Conservation (phyloP, 805 yeast genomes). For the Starmerella ratchasimensis region DNA sequence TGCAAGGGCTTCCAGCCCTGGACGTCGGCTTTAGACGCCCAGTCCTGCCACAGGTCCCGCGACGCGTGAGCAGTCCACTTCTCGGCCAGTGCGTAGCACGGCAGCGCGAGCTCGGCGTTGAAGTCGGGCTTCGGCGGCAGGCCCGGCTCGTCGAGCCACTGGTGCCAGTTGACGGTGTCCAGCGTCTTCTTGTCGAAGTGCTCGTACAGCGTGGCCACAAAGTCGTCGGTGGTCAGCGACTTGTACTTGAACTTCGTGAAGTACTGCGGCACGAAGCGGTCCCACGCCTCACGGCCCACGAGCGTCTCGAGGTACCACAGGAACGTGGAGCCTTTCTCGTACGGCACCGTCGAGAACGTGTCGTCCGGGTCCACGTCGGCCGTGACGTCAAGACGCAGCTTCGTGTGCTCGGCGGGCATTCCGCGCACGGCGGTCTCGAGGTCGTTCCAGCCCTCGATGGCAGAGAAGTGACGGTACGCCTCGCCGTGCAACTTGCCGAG, state of each 20-base stretch:
- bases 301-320: constrained; percentile 57
- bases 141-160: constrained; percentile 72
- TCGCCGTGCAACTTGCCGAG: constrained; percentile 70
- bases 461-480: constrained; percentile 60
- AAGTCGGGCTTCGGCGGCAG: constrained; percentile 80
- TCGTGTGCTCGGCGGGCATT: constrained; percentile 33
- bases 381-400: constrained; percentile 55
- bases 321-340: constrained; percentile 79
- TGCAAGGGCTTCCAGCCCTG: constrained; percentile 56
- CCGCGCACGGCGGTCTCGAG: constrained; percentile 44
- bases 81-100: constrained; percentile 50
- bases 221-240: constrained; percentile 71
- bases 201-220: constrained; percentile 59
- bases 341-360: constrained; percentile 75
- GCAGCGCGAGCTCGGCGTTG: constrained; percentile 64
- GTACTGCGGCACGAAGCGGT: constrained; percentile 67
- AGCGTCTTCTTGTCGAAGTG: constrained; percentile 40
- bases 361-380: constrained; percentile 70
- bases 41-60: constrained; percentile 22
- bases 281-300: constrained; percentile 50
- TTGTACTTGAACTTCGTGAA: constrained; percentile 53
- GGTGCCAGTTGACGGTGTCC: constrained; percentile 68
- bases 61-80: constrained; percentile 40
- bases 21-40: constrained; percentile 40
- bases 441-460: constrained; percentile 81